These are phyloP conservation scores for Lecanicillium sp. DNA, from an alignment of 2,329 filamentous ascomycete genomes.

Conservation along the genomic window DNA sequence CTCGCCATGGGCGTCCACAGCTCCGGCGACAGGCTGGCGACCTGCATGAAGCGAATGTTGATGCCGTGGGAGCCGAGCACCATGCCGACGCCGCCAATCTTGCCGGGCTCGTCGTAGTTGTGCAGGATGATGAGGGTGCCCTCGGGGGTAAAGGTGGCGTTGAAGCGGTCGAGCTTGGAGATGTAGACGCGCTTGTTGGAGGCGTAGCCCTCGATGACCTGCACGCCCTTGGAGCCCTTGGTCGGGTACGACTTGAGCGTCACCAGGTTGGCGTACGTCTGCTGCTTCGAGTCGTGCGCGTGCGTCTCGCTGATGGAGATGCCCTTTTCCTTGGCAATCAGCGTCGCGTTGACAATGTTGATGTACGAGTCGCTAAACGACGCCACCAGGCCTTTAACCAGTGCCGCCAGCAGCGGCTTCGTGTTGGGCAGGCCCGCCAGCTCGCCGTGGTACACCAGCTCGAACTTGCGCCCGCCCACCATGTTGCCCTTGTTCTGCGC, in stretches of 20 bases:
- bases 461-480: slow-evolving; percentile 60
- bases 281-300: slow-evolving; percentile 51
- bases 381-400: slow-evolving; percentile 68
- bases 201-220: slow-evolving; percentile 59
- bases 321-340: slow-evolving; percentile 69
- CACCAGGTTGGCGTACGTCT: slow-evolving; percentile 62
- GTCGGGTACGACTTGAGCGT: slow-evolving; percentile 51
- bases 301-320: slow-evolving; percentile 71
- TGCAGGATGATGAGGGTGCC: slow-evolving; percentile 71
- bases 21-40: slow-evolving; percentile 42
- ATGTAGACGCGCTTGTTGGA: slow-evolving; percentile 60
- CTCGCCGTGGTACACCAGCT: slow-evolving; percentile 71
- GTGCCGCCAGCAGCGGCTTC: slow-evolving; percentile 68
- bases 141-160: slow-evolving; percentile 63
- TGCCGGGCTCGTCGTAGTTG: slow-evolving; percentile 75
- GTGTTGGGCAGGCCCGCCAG: slow-evolving; percentile 65
- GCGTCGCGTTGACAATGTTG: slow-evolving; percentile 75
- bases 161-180: slow-evolving; percentile 65
- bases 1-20: slow-evolving; percentile 18
- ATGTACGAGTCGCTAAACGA: slow-evolving; percentile 63
- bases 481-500: slow-evolving; percentile 31
- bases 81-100: slow-evolving; percentile 72
- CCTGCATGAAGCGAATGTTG: slow-evolving; percentile 77
- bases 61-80: slow-evolving; percentile 62
- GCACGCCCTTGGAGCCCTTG: slow-evolving; percentile 21